Base-by-base conservation (phyloP, 108 stramenopile species). In the Cyclostephanos tholiformis region DNA sequence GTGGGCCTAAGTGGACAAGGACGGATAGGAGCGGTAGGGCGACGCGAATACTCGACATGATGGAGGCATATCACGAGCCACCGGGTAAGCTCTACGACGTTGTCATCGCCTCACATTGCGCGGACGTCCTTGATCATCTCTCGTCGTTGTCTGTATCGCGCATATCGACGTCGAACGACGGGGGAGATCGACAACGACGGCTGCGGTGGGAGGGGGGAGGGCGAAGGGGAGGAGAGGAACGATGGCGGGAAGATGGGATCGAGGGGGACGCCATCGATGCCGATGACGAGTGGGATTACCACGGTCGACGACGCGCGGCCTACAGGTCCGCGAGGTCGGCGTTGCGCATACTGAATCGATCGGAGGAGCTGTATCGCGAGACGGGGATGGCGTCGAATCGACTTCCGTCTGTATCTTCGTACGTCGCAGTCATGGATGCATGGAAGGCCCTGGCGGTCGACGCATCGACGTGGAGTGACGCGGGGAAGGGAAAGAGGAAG, bases 31-130 rank as follows among this genome's bases (percentile, higher is more conserved):
- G 65, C 36, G 59, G 63, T 52, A n/a, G 75, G 23, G 77, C 77
- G 22, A 72, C 71, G 29, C 48, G 25, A 23, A 53, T 72, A 19
- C 50, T 79, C 32, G 77, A 79, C 48, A 17, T 72, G 0, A 79
- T 79, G 77, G 77, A 79, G 67, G 60, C 70, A 0, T 67, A 67
- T 22, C 44, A 79, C 66, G 71, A 79, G 41, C 77, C 77, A 3
- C 30, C 48, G 12, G 59, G 57, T 16, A 27, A 11, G 6, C 57
- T 79, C 0, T 72, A 72, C 59, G 77, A 79, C 53, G 59, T 35
- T 16, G 46, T 79, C 32, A 79, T 79, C 63, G 71, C 71, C 2
- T 67, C 71, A 6, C 65, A 72, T 62, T 63, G 65, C 9, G 43
- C 29, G 36, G 66, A 67, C 55, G 71, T 71, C n/a, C 67, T 79